Conservation (phyloP, 805 yeast species). For the Kazachstania bromeliacearum region DNA sequence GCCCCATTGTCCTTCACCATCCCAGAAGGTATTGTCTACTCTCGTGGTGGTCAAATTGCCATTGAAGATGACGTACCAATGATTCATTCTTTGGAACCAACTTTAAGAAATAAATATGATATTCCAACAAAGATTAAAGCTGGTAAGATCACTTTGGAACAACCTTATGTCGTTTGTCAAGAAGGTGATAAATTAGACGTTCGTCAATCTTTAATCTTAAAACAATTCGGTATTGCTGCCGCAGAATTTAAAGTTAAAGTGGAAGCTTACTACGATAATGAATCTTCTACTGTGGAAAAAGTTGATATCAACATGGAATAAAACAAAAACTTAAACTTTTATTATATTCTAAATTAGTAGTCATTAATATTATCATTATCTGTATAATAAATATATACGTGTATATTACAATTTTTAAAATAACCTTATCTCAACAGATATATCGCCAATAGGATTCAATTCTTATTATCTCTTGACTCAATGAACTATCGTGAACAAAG, state of each 20-base stretch:
- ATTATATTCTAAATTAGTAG: no score
- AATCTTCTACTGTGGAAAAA: constrained; percentile 30
- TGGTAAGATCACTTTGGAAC: constrained; percentile 74
- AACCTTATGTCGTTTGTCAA: constrained; percentile 71
- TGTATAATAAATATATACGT: not conserved
- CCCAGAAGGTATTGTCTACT: constrained; percentile 85
- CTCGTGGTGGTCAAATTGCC: constrained; percentile 91
- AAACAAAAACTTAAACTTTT: no score
- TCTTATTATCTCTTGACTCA: constrained; percentile 1
- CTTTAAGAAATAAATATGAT: constrained; percentile 78
- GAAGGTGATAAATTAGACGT: constrained; percentile 78
- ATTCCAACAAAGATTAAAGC: constrained; percentile 84
- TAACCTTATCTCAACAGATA: constrained; percentile 10
- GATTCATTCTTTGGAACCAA: constrained; percentile 92
- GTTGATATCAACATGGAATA: constrained; percentile 30
- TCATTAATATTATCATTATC: not conserved
- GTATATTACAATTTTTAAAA: not conserved
- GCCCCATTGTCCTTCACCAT: constrained; percentile 77
- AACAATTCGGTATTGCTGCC: constrained; percentile 93
- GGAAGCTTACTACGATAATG: constrained; percentile 69
- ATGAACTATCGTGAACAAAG: constrained; percentile 1
- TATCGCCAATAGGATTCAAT: constrained; percentile 23
- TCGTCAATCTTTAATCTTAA: constrained; percentile 81
- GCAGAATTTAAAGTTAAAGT: constrained; percentile 79
- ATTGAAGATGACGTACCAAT: constrained; percentile 91